Evolutionary conservation across 1,284 basidiomycete genomes (phyloP), one percentile per base, ranked within the genome.

Genomic region (Boletus semigastroideus): DNA sequence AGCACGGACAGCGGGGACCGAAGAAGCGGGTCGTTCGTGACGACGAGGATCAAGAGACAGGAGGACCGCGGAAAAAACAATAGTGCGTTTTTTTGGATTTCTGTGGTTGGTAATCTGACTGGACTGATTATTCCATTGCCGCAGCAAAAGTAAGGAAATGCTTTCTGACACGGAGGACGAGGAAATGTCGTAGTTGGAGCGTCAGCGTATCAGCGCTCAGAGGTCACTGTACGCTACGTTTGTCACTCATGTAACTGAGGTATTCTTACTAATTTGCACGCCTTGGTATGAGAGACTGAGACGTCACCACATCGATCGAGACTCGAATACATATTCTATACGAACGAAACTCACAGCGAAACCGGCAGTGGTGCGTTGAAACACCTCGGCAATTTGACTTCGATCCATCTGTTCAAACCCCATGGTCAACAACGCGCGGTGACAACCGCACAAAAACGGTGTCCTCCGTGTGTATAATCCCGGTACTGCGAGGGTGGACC

Each of bases 151-250:
- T 66, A 89, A 88, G 67, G 88, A 85, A 61, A n/a, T 78, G 83
- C 62, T 91, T 46, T 87, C 86, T 5, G 86, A 90, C 66, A 87
- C 87, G 5, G 88, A 90, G 63, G 86, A 88, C 42, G 86, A 87
- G 54, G 86, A 87, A 51, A 84, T 76, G 75, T 66, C 73, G 49
- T 77, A 67, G 72, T 38, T 41, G 34, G n/a, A 19, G 10, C 11
- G 42, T 39, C 5, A 19, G 34, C 44, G 37, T 17, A 4, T 33
- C 31, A 34, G 14, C 33, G 33, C 33, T 34, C 16, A 4, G 36
- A 37, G n/a, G n/a, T n/a, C n/a, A n/a, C n/a, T n/a, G n/a, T n/a
- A n/a, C n/a, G n/a, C n/a, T n/a, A n/a, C n/a, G n/a, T n/a, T n/a
- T n/a, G n/a, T n/a, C n/a, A n/a, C n/a, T n/a, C n/a, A n/a, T n/a